Conservation (phyloP, 148 eudicot species). For the Euryodendron excelsum region DNA sequence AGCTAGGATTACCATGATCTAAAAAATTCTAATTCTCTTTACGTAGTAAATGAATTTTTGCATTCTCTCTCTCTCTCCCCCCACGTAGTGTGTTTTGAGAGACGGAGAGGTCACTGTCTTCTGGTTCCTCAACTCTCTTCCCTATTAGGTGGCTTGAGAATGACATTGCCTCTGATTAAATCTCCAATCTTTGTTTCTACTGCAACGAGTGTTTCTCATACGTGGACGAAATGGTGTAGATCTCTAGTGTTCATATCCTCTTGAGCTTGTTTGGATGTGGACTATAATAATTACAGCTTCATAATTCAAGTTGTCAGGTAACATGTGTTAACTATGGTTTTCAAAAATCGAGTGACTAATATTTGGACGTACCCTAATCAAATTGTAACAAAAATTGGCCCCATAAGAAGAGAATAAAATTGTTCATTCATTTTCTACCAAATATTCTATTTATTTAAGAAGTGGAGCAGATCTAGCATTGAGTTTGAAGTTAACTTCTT, state of each 20-base stretch:
- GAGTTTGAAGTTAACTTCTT: not conserved
- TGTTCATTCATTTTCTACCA: not conserved
- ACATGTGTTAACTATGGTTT: no score
- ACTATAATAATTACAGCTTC: not conserved
- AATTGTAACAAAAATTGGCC: not conserved
- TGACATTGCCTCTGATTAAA: conserved; percentile 25
- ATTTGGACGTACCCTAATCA: not conserved
- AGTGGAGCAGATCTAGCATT: not conserved
- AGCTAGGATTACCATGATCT: not conserved
- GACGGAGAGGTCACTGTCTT: conserved; percentile 20
- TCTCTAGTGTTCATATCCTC: not conserved
- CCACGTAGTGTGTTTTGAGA: no score
- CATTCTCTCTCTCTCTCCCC: not conserved
- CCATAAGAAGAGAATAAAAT: not conserved
- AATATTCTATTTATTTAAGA: not conserved
- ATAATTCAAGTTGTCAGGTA: no score
- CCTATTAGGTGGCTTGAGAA: conserved; percentile 21
- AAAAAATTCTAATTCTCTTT: not conserved
- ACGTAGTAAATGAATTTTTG: not conserved
- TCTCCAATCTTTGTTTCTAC: conserved; percentile 11
- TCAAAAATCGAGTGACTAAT: not conserved
- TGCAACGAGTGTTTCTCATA: conserved; percentile 18
- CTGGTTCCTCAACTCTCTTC: conserved; percentile 23
- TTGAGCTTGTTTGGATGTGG: conserved; percentile 6
- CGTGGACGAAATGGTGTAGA: conserved; percentile 11